phyloP scores from a whole-genome alignment of 148 eudicot species.

The Simmondsia chinensis region DNA sequence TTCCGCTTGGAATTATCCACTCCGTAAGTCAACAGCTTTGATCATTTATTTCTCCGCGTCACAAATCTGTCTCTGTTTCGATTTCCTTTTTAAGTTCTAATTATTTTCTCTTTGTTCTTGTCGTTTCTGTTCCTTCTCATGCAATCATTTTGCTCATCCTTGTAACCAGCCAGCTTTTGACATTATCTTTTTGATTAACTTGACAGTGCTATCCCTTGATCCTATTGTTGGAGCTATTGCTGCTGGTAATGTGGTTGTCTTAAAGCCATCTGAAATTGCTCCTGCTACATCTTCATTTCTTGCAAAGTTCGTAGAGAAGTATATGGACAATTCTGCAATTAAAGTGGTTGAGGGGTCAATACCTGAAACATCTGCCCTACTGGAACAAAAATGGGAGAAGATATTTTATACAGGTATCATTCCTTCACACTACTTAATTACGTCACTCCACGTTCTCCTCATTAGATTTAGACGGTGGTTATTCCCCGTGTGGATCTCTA shows the following conservation, averaged over 20 bases:
- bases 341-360: slow-evolving; percentile 52
- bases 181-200: not conserved
- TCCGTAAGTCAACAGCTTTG: not conserved
- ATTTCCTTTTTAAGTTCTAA: not conserved
- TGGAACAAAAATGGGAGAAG: slow-evolving; percentile 54
- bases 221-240: slow-evolving; percentile 64
- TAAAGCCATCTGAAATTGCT: slow-evolving; percentile 64
- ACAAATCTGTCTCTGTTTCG: too few species aligned
- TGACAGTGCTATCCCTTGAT: slow-evolving; percentile 41
- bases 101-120: not conserved
- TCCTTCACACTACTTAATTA: too few species aligned
- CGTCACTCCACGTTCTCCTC: too few species aligned
- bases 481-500: too few species aligned
- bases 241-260: slow-evolving; percentile 53
- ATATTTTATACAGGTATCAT: slow-evolving; percentile 56
- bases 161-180: too few species aligned
- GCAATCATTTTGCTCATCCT: too few species aligned
- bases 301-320: slow-evolving; percentile 18
- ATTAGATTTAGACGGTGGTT: too few species aligned
- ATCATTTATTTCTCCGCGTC: not conserved
- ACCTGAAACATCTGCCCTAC: slow-evolving; percentile 34
- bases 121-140: not conserved
- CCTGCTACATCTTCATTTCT: slow-evolving; percentile 50
- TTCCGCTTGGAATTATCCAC: slow-evolving; percentile 14
- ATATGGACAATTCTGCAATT: slow-evolving; percentile 39